A percentile compares a stretch with the other conserved stretches of the same genome.
Conservation (phyloP, 176 grass and related monocot species). For the Carex littledalei region DNA sequence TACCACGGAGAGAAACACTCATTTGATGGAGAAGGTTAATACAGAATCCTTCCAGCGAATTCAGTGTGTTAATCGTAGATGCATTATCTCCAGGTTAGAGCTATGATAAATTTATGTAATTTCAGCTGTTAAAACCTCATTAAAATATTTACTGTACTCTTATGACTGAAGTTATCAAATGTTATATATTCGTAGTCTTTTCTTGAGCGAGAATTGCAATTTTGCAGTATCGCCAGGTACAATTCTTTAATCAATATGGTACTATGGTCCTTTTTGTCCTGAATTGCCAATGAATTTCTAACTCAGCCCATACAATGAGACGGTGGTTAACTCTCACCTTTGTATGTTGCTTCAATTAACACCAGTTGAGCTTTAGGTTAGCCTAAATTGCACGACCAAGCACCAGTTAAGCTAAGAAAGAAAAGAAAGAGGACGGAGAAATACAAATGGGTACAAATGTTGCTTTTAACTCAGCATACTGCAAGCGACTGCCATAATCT, state of each 20-base stretch:
- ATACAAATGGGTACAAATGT: not conserved
- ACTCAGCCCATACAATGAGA: not conserved
- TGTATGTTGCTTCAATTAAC: not conserved
- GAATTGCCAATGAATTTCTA: not conserved
- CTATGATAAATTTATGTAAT: not conserved
- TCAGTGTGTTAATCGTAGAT: not conserved
- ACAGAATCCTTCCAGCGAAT: not conserved
- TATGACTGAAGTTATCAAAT: not conserved
- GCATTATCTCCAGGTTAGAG: slow-evolving; percentile 22
- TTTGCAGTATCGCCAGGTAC: not conserved
- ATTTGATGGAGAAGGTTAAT: slow-evolving; percentile 13
- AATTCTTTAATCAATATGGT: not conserved
- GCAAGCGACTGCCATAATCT: not conserved
- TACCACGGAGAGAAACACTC: not conserved
- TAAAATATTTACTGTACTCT: not conserved
- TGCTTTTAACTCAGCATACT: not conserved
- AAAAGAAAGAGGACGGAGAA: not conserved
- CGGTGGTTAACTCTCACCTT: not conserved
- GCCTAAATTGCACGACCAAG: not conserved
- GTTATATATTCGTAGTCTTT: not conserved
- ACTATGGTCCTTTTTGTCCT: not conserved
- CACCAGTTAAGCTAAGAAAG: not conserved
- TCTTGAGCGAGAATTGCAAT: not conserved
- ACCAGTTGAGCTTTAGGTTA: not conserved
- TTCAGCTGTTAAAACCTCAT: not conserved